Conservation (phyloP, 2,329 filamentous ascomycete genomes). For the Fusarium sp. region DNA sequence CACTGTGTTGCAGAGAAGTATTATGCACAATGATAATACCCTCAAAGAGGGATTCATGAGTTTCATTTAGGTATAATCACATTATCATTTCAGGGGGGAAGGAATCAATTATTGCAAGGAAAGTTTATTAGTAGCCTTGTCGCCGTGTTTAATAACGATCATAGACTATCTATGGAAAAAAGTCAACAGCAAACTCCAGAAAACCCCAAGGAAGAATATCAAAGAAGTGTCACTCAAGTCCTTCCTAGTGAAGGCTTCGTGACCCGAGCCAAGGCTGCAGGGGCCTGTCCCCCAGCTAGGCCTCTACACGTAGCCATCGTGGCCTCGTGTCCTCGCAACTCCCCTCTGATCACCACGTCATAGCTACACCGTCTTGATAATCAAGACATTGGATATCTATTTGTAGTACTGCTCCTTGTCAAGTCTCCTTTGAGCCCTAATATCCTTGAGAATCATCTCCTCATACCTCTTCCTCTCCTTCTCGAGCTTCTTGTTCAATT, state of each 20-base stretch:
- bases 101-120: not conserved
- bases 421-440: not conserved
- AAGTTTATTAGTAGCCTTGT: not conserved
- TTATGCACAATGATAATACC: not conserved
- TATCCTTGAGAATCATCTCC: not conserved
- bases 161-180: not conserved
- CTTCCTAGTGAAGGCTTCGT: not conserved
- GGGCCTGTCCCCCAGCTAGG: not conserved
- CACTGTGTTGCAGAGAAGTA: not conserved
- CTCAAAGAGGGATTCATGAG: not conserved
- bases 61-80: not conserved
- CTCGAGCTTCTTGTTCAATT: not conserved
- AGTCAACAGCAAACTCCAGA: not conserved
- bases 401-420: not conserved
- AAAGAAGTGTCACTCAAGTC: not conserved
- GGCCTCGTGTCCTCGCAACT: not conserved
- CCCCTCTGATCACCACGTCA: not conserved
- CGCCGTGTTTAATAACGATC: not conserved
- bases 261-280: not conserved
- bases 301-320: not conserved
- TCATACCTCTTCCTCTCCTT: not conserved
- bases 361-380: not conserved
- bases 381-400: not conserved
- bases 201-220: not conserved
- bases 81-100: not conserved